phyloP scores from a whole-genome alignment of 1,284 basidiomycete species.

The Neotropicomus parvogracilis region DNA sequence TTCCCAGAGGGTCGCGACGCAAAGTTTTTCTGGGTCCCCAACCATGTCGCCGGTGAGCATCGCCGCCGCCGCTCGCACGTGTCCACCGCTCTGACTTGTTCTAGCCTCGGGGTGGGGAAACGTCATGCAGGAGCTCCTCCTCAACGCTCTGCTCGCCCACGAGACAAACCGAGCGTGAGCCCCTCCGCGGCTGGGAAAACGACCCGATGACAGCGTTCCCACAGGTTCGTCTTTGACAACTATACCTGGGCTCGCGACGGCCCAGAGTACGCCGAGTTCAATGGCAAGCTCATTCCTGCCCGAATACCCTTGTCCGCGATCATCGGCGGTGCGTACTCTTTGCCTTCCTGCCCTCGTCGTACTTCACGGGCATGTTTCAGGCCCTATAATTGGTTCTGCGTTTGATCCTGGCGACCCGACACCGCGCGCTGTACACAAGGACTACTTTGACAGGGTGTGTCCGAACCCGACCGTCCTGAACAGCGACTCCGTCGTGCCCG shows the following conservation, averaged over 20 bases:
- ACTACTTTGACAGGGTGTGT: constrained; percentile 43
- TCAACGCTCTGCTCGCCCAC: constrained; percentile 49
- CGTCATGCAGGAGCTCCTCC: constrained; percentile 50
- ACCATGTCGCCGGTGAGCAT: constrained; percentile 43
- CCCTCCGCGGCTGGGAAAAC: neutral
- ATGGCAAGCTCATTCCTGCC: constrained; percentile 40
- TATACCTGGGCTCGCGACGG: constrained; percentile 37
- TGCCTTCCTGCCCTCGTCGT: neutral
- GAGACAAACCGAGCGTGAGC: constrained; percentile 45
- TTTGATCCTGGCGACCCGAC: constrained; percentile 27
- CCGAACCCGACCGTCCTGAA: constrained; percentile 37
- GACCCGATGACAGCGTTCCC: neutral
- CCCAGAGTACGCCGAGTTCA: constrained; percentile 34
- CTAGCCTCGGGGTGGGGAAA: constrained; percentile 57
- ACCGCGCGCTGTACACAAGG: constrained; percentile 42
- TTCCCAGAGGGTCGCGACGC: constrained; percentile 42
- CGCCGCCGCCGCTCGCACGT: neutral
- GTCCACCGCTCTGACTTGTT: neutral
- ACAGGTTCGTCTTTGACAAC: constrained; percentile 42
- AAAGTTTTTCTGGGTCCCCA: constrained; percentile 47
- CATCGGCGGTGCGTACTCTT: constrained; percentile 33
- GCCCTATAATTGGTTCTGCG: constrained; percentile 38
- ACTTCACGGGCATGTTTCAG: constrained; percentile 18
- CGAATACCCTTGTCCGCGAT: constrained; percentile 43
- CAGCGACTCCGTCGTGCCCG: constrained; percentile 25